A percentile compares a stretch with the other conserved stretches of the same genome.
Evolutionary conservation across 2,329 filamentous ascomycete species (phyloP).

Genomic region (Xylaria polymorpha): DNA sequence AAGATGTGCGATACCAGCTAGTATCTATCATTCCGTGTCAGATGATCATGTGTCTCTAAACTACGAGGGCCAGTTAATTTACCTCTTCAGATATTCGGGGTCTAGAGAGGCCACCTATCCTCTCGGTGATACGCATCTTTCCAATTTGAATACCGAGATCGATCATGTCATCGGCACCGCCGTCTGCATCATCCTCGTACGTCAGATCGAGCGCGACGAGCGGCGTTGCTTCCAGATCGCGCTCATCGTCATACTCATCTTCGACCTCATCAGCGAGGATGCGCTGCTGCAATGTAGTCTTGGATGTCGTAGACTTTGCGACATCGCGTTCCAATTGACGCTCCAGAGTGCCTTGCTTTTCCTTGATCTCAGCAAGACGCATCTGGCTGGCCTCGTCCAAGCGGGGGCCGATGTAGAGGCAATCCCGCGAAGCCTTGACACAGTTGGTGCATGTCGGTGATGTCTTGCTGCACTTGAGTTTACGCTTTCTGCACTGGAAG

Average conservation of each 20-base stretch:
- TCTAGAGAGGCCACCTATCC: constrained; percentile 77
- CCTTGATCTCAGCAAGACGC: constrained; percentile 80
- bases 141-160: constrained; percentile 79
- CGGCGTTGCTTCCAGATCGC: constrained; percentile 70
- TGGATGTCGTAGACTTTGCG: constrained; percentile 57
- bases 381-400: constrained; percentile 77
- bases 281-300: constrained; percentile 50
- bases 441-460: constrained; percentile 77
- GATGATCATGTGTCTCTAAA: constrained; percentile 8
- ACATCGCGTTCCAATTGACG: constrained; percentile 76
- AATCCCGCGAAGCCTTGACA: constrained; percentile 64
- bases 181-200: constrained; percentile 72
- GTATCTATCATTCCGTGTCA: constrained; percentile 47
- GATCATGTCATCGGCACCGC: constrained; percentile 68
- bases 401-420: constrained; percentile 73
- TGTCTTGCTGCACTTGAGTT: constrained; percentile 80
- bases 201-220: constrained; percentile 73
- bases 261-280: constrained; percentile 63
- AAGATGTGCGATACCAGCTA: constrained; percentile 50
- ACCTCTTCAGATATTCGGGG: constrained; percentile 79
- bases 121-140: constrained; percentile 77
- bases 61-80: constrained; percentile 43
- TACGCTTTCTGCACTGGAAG: constrained; percentile 72
- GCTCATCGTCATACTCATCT: constrained; percentile 69
- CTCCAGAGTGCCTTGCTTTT: constrained; percentile 79